Base-by-base conservation (phyloP, 228 moss, liverwort and hornwort species). In the Sphagnum magellanicum region DNA sequence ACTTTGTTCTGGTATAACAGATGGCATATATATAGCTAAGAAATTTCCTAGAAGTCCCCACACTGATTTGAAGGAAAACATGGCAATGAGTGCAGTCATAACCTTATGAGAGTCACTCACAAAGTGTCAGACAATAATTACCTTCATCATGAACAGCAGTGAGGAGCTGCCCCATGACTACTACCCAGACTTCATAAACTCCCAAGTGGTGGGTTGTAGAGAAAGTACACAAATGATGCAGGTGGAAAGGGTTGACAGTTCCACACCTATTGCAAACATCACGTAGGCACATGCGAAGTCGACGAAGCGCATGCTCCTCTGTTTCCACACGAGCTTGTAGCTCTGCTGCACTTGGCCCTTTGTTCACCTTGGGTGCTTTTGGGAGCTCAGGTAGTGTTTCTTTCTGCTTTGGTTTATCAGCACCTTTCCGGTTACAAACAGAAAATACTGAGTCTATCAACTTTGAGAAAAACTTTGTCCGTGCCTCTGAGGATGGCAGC, bases 221-320 rank as follows among this genome's bases (percentile, higher is more conserved):
- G 32, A 32, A 32, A 32, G 32, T 32, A 32, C 32, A 32, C 32
- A 32, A 32, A 32, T 2, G 32, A 12, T 32, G 48, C 47, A 16
- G 70, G 15, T 49, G 16, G 14, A 59, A 11, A 16, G 16, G 53
- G 32, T 32, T 9, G 48, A 17, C 55, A 8, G 55, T 8, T 55
- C 55, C 55, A 32, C 64, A 88, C 88, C 89, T 89, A 61, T 89
- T 92, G 75, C 92, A 92, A 50, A 92, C 81, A 64, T 92, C 89
- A 55, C 92, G 81, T 6, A 92, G 78, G 81, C 92, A 89, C 92
- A 92, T 92, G 67, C 89, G 84, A 72, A 92, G 66, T 12, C 87
- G 84, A 61, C 92, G 71, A 49, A 89, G 67, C 0, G 90, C 87
- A 74, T 92, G 90, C 67, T 87, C 92, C 83, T 92, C 89, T 53